These are phyloP conservation scores for Leccinum olivaceoglutinosum DNA, from an alignment of 1,284 basidiomycete species.

Conservation along the genomic window DNA sequence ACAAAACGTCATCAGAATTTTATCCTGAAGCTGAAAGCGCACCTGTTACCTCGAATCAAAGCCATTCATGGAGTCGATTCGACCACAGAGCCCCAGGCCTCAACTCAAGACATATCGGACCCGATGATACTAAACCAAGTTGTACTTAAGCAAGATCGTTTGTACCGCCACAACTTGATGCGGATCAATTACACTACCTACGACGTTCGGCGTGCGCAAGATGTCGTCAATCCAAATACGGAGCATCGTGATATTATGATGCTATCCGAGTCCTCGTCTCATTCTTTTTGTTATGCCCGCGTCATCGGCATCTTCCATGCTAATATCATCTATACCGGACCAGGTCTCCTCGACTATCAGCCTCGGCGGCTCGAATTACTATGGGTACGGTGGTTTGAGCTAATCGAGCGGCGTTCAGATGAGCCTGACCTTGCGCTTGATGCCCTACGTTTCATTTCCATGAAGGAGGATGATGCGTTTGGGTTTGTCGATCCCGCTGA, in stretches of 20 bases:
- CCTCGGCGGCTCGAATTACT: background rate
- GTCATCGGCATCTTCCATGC: background rate
- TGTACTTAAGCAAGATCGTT: background rate
- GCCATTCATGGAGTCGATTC: background rate
- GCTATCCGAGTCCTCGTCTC: background rate
- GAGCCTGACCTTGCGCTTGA: background rate
- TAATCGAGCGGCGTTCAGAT: background rate
- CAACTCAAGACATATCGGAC: background rate
- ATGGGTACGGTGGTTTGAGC: background rate
- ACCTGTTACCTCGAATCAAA: background rate
- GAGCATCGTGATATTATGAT: background rate
- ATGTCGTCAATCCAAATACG: background rate
- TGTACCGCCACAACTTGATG: background rate
- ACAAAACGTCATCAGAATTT: background rate
- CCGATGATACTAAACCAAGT: background rate
- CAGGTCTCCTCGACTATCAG: background rate
- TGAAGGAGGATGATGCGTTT: background rate
- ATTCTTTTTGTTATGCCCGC: background rate
- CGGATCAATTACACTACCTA: background rate
- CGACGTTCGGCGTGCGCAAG: background rate
- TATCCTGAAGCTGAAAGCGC: background rate
- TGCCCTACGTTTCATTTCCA: background rate
- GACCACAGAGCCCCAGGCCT: background rate
- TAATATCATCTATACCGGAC: background rate
- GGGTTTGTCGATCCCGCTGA: background rate